Conservation (phyloP, 1,139 yeast genomes). For the Arxiozyma slooffiae region DNA sequence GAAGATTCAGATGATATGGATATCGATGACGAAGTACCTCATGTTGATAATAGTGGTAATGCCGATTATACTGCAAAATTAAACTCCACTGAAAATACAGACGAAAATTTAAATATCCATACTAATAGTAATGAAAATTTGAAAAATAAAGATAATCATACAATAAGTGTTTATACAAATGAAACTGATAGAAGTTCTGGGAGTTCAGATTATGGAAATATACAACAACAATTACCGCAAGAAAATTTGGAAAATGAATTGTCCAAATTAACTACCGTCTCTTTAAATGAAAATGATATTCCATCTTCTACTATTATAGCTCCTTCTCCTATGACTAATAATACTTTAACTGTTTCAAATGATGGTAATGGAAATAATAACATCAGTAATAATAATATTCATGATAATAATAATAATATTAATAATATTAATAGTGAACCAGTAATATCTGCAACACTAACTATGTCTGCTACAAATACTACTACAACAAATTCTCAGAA, state of each 20-base stretch:
- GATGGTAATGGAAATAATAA: not conserved
- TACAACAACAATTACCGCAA: conserved; percentile 3
- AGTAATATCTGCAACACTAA: not conserved
- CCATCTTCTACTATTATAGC: not conserved
- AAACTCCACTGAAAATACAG: conserved; percentile 1
- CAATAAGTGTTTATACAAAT: conserved; percentile 19
- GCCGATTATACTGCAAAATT: conserved; percentile 11
- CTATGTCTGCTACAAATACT: not conserved
- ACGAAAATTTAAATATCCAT: too few species aligned
- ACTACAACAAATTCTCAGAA: conserved; percentile 1
- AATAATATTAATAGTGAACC: not conserved
- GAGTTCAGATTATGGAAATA: conserved; percentile 13
- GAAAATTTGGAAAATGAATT: not conserved
- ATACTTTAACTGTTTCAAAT: not conserved
- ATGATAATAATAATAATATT: not conserved
- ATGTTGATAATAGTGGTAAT: conserved; percentile 10
- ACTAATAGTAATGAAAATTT: conserved; percentile 4
- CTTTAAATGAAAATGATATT: conserved; percentile 1
- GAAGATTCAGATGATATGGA: conserved; percentile 11
- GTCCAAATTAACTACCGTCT: conserved; percentile 3
- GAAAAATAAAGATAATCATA: conserved; percentile 13
- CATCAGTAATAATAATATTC: not conserved
- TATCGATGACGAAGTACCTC: conserved; percentile 5
- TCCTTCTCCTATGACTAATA: not conserved
- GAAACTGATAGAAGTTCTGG: conserved; percentile 23